Base-by-base conservation (phyloP, 2,329 filamentous ascomycete species). In the Fusarium sp. region DNA sequence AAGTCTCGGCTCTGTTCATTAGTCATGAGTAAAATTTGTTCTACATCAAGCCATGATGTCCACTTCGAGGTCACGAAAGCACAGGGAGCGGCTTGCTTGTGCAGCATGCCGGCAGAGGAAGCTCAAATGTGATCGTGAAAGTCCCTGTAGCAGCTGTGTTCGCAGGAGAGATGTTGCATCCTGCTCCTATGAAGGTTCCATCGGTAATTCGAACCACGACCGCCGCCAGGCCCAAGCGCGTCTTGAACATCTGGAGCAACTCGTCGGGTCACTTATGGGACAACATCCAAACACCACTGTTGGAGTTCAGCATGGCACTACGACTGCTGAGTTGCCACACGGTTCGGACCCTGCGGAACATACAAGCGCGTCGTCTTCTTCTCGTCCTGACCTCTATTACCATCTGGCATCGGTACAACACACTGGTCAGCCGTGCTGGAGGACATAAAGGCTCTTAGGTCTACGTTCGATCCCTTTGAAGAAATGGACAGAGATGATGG, bases 401-500 rank as follows among this genome's bases (percentile, higher is more conserved):
- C 46, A 58, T 2, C 2, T 27, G 15, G 2, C 3, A 52, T 20
- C 34, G 25, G 46, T 16, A 13, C 46, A 16, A 58, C 32, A 8
- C 55, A 58, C 5, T 58, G 55, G 46, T 58, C 55, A 25, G 25
- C 55, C 18, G 43, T 58, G 34, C 25, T 58, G 1, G 46, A 58
- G 13, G 55, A 58, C 0, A 53, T 58, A 6, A 32, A 32, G 6
- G 55, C 25, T 24, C 55, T 58, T 9, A 58, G 46, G 8, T 43
- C 46, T 5, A 20, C 46, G 0, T 20, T 58, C 1, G 9, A 32
- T 9, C 29, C 45, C 2, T 3, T 32, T 1, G 20, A 51, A 12
- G 25, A 40, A 1, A 18, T 25, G 22, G 11, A 12, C 1, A 24
- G 13, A 52, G 32, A 24, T 8, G 6, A 12, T 3, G 13, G 4